These are phyloP conservation scores for Vachellia collinsii DNA, from an alignment of 306 rosid genomes.

Conservation along the genomic window DNA sequence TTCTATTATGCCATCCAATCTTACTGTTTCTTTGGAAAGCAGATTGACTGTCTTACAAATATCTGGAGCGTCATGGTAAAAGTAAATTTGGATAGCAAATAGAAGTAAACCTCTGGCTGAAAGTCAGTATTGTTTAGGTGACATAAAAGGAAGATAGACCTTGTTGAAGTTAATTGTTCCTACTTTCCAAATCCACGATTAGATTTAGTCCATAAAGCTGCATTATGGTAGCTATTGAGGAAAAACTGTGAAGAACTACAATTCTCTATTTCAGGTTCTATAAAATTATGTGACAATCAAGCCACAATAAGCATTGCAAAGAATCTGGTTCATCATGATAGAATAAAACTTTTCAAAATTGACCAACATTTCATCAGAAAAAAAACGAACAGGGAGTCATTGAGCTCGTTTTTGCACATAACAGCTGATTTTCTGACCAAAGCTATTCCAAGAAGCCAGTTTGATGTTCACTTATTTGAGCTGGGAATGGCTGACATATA, in stretches of 20 bases:
- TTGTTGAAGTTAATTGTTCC: not conserved
- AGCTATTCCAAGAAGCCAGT: not conserved
- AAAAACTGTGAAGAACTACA: not conserved
- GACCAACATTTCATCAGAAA: not conserved
- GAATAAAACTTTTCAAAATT: not conserved
- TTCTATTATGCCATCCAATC: slow-evolving; percentile 9
- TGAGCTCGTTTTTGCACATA: not conserved
- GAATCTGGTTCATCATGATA: not conserved
- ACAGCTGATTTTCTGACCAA: not conserved
- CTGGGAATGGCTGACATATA: not conserved
- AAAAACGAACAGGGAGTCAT: not conserved
- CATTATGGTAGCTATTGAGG: slow-evolving; percentile 18
- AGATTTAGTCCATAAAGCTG: not conserved
- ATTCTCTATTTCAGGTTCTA: not conserved
- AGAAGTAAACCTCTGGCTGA: slow-evolving; percentile 5
- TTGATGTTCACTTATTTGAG: not conserved
- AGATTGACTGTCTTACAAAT: slow-evolving; percentile 9
- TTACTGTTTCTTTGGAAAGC: not conserved
- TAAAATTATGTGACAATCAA: not conserved
- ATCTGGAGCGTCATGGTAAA: not conserved
- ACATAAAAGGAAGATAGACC: not conserved
- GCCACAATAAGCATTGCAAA: not conserved
- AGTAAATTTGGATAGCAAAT: not conserved
- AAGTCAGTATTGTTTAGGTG: slow-evolving; percentile 6
- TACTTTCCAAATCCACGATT: not conserved